Percentiles rank a stretch among this genome's conserved stretches.
Evolutionary conservation across 2,329 filamentous ascomycete species (phyloP).

Genomic region (Biscogniauxia sp.): DNA sequence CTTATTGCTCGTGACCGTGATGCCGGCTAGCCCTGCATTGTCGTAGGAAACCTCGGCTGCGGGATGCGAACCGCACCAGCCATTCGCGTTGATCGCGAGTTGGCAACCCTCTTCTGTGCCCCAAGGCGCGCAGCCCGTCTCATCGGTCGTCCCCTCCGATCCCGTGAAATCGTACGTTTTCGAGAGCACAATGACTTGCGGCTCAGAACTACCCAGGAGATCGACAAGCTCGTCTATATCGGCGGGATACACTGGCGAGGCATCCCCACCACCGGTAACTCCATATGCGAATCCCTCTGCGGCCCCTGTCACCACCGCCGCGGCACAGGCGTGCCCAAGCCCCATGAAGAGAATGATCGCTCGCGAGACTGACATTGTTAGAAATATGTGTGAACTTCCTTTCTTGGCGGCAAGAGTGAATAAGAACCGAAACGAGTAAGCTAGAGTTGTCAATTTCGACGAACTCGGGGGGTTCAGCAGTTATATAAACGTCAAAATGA

Average conservation of each 20-base stretch:
- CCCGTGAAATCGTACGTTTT: constrained; percentile 44
- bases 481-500: too few species aligned
- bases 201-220: constrained; percentile 44
- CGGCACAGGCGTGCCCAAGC: too few species aligned
- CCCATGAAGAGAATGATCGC: too few species aligned
- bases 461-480: too few species aligned
- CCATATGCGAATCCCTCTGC: constrained; percentile 25
- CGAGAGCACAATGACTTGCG: constrained; percentile 49
- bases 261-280: constrained; percentile 50
- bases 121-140: constrained; percentile 2
- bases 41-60: constrained; percentile 4
- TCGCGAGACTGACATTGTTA: too few species aligned
- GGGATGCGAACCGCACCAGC: constrained; percentile 5
- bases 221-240: constrained; percentile 47
- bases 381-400: too few species aligned
- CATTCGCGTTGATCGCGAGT: constrained; percentile 7
- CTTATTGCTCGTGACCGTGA: constrained; percentile 3
- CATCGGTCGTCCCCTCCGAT: constrained; percentile 41
- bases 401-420: too few species aligned
- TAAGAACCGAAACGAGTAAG: too few species aligned
- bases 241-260: constrained; percentile 42
- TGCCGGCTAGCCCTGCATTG: not conserved
- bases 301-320: too few species aligned
- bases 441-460: too few species aligned
- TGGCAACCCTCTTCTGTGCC: constrained; percentile 2